Evolutionary conservation across 768 basidiomycete genomes (phyloP), one percentile per base, ranked within the genome.

Genomic region (Mycena capillaripes): DNA sequence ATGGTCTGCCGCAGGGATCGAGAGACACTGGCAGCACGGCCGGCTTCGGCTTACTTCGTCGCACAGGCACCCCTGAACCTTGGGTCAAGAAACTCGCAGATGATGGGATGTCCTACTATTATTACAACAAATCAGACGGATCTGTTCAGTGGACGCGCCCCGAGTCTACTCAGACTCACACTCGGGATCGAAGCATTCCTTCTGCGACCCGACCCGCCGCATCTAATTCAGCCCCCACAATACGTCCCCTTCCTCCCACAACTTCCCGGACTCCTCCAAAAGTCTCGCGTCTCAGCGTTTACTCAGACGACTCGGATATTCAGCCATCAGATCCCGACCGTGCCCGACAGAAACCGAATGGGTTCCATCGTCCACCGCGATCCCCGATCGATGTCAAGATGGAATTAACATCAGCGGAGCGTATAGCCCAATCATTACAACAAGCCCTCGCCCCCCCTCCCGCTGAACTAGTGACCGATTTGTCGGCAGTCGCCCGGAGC

Each of bases 1-100:
- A 81, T 72, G 83, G 81, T 38, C 77, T 82, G 30, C 79, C 79
- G 23, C 82, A 84, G 32, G 72, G 81, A 19, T 82, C 85, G 58
- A 81, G 82, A 69, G 84, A 86, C 34, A 72, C 73, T 6, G 44
- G 46, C 32, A 75, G 66, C 44, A 66, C 80, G 8, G 87, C 89
- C 34, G 91, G 91, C 11, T 92, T 93, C 77, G 92, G 92, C 46
- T 77, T 92, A 34, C 87, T 85, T 23, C 88, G 85, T 57, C 87
- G 88, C 30, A 87, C 88, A 21, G 86, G 89, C 17, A 90, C 90
- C 6, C 92, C 94, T 23, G 93, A 95, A 75, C 93, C 92, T n/a
- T 97, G 96, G 96, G 84, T 91, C 25, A 89, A 89, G 76, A 90
- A 90, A 65, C 85, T 95, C 53, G 93, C 93, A 27, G 95, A 96